Evolutionary conservation across 2,329 filamentous ascomycete species (phyloP).

Genomic region (Byssothecium circinans): DNA sequence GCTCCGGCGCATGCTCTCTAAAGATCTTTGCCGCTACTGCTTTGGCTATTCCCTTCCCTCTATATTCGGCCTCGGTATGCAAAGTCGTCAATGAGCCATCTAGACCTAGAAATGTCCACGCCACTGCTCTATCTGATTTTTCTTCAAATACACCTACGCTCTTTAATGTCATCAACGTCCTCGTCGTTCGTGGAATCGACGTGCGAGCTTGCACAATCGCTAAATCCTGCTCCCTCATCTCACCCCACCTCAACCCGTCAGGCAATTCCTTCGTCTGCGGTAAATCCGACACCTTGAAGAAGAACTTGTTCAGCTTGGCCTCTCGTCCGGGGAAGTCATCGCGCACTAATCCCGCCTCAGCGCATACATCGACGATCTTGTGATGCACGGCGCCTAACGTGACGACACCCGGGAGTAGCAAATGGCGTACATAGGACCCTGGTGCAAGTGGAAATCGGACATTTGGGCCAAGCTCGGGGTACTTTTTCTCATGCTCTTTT

Average conservation of each 20-base stretch:
- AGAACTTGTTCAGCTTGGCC: constrained; percentile 56
- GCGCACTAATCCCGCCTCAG: constrained; percentile 24
- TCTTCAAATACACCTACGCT: constrained; percentile 47
- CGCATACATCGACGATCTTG: constrained; percentile 25
- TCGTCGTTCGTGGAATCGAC: constrained; percentile 57
- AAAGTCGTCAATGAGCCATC: constrained; percentile 65
- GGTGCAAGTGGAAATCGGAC: constrained; percentile 20
- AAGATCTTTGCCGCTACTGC: constrained; percentile 62
- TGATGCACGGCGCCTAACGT: constrained; percentile 50
- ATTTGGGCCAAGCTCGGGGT: constrained; percentile 23
- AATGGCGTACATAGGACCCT: constrained; percentile 35
- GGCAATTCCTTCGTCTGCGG: constrained; percentile 47
- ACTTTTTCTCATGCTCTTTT: constrained; percentile 29
- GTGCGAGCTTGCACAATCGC: constrained; percentile 53
- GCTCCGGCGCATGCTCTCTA: constrained; percentile 42
- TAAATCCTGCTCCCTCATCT: constrained; percentile 56
- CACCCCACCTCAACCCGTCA: constrained; percentile 59
- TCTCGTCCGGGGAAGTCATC: constrained; percentile 34
- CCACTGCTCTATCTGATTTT: constrained; percentile 55
- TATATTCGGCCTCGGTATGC: constrained; percentile 62
- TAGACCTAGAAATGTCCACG: constrained; percentile 66
- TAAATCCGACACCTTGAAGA: constrained; percentile 55
- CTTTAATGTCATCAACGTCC: constrained; percentile 46
- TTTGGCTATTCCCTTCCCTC: constrained; percentile 66
- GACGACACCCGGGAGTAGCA: constrained; percentile 42